phyloP scores from a whole-genome alignment of 139 green algal species.

The Chlamydomonas sp. region DNA sequence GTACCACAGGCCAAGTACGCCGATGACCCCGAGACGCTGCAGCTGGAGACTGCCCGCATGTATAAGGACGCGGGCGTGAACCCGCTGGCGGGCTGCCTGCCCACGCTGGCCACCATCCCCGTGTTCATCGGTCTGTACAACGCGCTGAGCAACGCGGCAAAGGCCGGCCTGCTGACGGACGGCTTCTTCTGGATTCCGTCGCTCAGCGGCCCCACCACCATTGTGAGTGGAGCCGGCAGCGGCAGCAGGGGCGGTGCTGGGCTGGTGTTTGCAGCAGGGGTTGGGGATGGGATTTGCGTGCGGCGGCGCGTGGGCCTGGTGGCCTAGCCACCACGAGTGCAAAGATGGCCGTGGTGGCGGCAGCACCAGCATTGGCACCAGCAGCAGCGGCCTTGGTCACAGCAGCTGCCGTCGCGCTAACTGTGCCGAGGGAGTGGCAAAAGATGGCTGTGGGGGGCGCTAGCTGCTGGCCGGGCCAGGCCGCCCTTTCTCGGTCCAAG shows the following conservation, averaged over 20 bases:
- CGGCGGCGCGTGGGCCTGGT: too few species aligned
- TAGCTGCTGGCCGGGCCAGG: too few species aligned
- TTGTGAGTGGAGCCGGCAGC: slow-evolving; percentile 26
- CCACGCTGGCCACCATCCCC: slow-evolving; percentile 91
- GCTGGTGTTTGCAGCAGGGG: too few species aligned
- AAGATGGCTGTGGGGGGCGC: too few species aligned
- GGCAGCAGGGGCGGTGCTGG: background rate
- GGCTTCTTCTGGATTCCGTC: slow-evolving; percentile 94
- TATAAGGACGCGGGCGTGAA: slow-evolving; percentile 96
- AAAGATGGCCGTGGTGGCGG: too few species aligned
- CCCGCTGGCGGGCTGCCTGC: slow-evolving; percentile 90
- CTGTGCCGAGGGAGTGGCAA: too few species aligned
- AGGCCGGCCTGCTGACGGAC: slow-evolving; percentile 64
- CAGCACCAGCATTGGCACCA: too few species aligned
- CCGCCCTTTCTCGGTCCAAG: too few species aligned
- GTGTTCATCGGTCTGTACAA: slow-evolving; percentile 94
- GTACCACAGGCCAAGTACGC: slow-evolving; percentile 72
- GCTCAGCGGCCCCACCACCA: slow-evolving; percentile 74
- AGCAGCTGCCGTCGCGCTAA: too few species aligned
- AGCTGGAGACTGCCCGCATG: slow-evolving; percentile 92
- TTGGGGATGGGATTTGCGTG: too few species aligned
- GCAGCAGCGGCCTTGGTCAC: too few species aligned
- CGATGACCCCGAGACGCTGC: slow-evolving; percentile 86
- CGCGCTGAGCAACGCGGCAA: slow-evolving; percentile 60
- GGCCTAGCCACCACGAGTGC: too few species aligned